A percentile compares a stretch with the other conserved stretches of the same genome.
Evolutionary conservation across 257 asterid genomes (phyloP).

Genomic region (Anisodus tanguticus): DNA sequence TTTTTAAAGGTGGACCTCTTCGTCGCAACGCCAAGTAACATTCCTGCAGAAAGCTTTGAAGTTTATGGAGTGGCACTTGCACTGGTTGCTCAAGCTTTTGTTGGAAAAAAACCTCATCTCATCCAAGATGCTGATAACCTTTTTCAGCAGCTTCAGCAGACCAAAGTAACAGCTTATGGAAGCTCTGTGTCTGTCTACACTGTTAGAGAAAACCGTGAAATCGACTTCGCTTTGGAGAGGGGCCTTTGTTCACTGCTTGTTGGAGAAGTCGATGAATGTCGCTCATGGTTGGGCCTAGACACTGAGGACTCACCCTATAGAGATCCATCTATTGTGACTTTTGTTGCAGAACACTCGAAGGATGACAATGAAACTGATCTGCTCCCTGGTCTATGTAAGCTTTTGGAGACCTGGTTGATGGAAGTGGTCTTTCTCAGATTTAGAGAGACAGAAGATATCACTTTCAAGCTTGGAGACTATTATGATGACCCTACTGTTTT

Average conservation of each 20-base stretch:
- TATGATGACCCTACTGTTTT: conserved; percentile 94
- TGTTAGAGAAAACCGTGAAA: conserved; percentile 69
- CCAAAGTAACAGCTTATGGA: conserved; percentile 61
- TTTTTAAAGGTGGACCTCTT: conserved; percentile 81
- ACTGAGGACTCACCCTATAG: conserved; percentile 73
- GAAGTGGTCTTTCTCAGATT: conserved; percentile 97
- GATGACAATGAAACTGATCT: conserved; percentile 75
- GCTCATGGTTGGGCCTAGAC: conserved; percentile 93
- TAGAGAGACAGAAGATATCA: conserved; percentile 75
- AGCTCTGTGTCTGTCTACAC: conserved; percentile 51
- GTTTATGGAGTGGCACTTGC: conserved; percentile 98
- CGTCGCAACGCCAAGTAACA: conserved; percentile 91
- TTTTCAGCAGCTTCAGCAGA: conserved; percentile 97
- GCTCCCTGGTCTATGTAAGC: conserved; percentile 93
- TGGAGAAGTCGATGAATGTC: conserved; percentile 91
- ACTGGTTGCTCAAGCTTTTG: conserved; percentile 91
- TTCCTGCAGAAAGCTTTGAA: conserved; percentile 97
- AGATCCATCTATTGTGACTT: conserved; percentile 76
- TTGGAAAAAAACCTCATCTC: conserved; percentile 85
- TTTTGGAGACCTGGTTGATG: conserved; percentile 94
- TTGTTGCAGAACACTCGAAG: conserved; percentile 79
- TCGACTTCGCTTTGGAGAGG: conserved; percentile 91
- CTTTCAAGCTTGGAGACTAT: conserved; percentile 89
- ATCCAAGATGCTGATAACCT: conserved; percentile 94
- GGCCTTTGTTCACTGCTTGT: conserved; percentile 96